Evolutionary conservation across 2,329 filamentous ascomycete species (phyloP), one percentile per base, ranked within the genome.

Genomic region (Trichoderma arundinaceum): DNA sequence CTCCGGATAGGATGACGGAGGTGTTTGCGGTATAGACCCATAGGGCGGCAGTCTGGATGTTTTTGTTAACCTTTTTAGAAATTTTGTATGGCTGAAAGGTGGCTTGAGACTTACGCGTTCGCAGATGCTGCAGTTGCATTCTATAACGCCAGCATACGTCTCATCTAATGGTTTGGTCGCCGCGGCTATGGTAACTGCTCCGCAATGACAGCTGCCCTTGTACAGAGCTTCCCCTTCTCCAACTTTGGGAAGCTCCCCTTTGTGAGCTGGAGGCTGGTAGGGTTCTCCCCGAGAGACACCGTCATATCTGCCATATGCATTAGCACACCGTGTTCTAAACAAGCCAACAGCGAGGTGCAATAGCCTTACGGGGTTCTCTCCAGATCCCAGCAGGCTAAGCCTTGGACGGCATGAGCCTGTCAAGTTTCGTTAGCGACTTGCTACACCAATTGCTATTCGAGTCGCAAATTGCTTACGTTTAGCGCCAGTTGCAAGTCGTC

Each of bases 121-220:
- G 72, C 83, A 85, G 68, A 79, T 77, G 70, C 83, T 85, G 76
- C 84, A 86, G 72, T 84, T 82, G 74, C 83, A 85, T 58, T 83
- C 80, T 1, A 74, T 28, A 5, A 78, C 67, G 1, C 12, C 58
- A 12, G 75, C 76, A 33, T 68, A 76, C 10, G 71, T 78, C 71
- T 73, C 76, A 70, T 81, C 77, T 9, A 85, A 70, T 1, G 81
- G 77, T 68, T 79, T 78, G 65, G 75, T 75, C 58, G 75, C 77
- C 41, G 84, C 46, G 1, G 81, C 80, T 1, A 83, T 63, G 15
- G 74, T 79, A 28, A 86, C 75, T 19, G 78, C 79, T 33, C 83
- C 83, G 71, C 84, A 86, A 73, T 86, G 83, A 71, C 84, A 86
- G 71, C 81, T 80, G 8, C 83, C 84, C 13, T 79, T 79, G 69